These are phyloP conservation scores for Vicia villosa DNA, from an alignment of 306 rosid species.

Conservation along the genomic window DNA sequence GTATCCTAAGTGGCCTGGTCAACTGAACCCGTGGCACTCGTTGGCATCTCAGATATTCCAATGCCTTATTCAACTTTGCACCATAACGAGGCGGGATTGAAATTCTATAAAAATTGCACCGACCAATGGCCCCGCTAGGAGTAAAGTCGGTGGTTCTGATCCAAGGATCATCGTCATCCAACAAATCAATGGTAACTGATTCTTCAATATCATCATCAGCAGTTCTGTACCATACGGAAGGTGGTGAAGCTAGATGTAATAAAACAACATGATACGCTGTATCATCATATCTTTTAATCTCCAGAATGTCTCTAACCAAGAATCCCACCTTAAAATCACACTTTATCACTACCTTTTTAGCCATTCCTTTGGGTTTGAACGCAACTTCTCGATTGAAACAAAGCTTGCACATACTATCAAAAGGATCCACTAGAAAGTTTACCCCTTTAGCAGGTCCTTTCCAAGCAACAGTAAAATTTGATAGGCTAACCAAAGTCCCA, in stretches of 20 bases:
- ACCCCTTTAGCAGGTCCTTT: conserved; percentile 64
- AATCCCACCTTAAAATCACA: conserved; percentile 84
- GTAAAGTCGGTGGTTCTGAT: conserved; percentile 88
- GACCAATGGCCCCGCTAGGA: conserved; percentile 82
- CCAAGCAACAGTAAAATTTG: conserved; percentile 66
- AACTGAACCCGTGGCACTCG: conserved; percentile 50
- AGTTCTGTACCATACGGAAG: conserved; percentile 74
- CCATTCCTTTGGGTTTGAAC: conserved; percentile 52
- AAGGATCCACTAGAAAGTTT: conserved; percentile 79
- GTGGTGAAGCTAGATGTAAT: conserved; percentile 69
- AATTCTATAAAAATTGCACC: conserved; percentile 66
- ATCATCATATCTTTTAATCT: conserved; percentile 54
- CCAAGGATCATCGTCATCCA: conserved; percentile 97
- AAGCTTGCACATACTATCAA: conserved; percentile 69
- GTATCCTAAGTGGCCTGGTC: conserved; percentile 44
- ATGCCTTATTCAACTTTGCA: conserved; percentile 58
- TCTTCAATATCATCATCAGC: conserved; percentile 80
- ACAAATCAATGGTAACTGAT: conserved; percentile 57
- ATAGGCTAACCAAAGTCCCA: conserved; percentile 58
- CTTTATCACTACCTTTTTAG: conserved; percentile 51
- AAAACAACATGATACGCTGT: conserved; percentile 51
- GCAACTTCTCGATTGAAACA: conserved; percentile 69
- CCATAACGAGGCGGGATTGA: conserved; percentile 78
- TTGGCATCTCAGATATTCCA: conserved; percentile 50
- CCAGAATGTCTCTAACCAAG: conserved; percentile 66